Evolutionary conservation across 306 rosid species (phyloP), one percentile per base, ranked within the genome.

Genomic region (Bauhinia variegata): DNA sequence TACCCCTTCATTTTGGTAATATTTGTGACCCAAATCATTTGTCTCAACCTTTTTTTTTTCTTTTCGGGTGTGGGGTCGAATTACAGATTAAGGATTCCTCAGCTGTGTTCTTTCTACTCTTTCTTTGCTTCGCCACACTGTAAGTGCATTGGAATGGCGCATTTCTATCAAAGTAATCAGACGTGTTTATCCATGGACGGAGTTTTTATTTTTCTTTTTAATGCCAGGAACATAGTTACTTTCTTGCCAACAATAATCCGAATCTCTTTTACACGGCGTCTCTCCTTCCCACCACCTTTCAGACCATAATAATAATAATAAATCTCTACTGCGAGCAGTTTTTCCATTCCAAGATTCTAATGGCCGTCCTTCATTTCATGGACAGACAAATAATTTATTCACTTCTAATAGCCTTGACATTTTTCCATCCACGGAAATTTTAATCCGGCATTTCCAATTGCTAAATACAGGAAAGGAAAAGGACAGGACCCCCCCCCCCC

Each of bases 11-110:
- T 66, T 65, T 66, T 73, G 78, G 61, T 70, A 65, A 74, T 31
- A 55, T 66, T 80, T 73, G 84, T 79, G 52, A 71, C 60, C 54
- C 77, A 70, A 79, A 65, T 57, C 59, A 69, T 77, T 76, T 79
- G 51, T 70, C 58, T 71, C 17, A 23, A 47, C 63, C 47, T 47
- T 58, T 4, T 49, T 64, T 48, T 73, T 33, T 60, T 60, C 68
- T 69, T 54, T 70, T 65, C 14, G 5, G 59, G 77, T 76, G 75
- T 69, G 78, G 78, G 79, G 55, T 75, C 60, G 71, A 70, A 66
- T 70, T 61, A 64, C 53, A 65, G 63, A 83, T 74, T 73, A 83
- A 61, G 60, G 68, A 78, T 70, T 77, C 67, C 32, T 73, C 28
- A 38, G 50, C 46, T 65, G 61, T 66, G 42, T 39, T 72, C 33